Conservation (phyloP, 2,329 filamentous ascomycete species). For the Neofusicoccum ribis region DNA sequence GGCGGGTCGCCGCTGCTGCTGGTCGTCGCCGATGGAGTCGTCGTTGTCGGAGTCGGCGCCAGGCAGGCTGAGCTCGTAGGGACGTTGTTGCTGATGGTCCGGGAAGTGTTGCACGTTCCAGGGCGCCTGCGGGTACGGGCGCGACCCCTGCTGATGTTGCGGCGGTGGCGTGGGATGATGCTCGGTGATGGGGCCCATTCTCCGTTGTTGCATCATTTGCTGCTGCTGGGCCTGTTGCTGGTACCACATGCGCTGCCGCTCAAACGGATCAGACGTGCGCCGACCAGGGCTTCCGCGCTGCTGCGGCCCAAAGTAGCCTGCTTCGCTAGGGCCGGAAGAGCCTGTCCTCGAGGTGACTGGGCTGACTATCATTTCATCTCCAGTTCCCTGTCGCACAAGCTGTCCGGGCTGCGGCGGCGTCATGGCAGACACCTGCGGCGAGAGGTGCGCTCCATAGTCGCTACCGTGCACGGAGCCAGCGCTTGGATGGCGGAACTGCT, state of each 20-base stretch:
- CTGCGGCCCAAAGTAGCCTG: conserved; percentile 11
- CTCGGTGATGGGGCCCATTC: conserved; percentile 40
- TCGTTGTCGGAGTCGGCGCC: conserved; percentile 1
- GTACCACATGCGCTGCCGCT: conserved; percentile 25
- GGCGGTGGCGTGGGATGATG: not conserved
- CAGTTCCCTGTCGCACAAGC: not conserved
- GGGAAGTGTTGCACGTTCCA: not conserved
- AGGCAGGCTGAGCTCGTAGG: conserved; percentile 13
- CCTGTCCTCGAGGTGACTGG: not conserved
- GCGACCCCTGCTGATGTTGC: not conserved
- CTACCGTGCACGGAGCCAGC: not conserved
- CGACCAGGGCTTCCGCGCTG: conserved; percentile 17
- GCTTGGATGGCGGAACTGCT: conserved; percentile 2
- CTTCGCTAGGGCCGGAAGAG: not conserved
- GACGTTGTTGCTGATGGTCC: conserved; percentile 15
- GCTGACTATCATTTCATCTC: not conserved
- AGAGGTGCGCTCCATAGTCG: not conserved
- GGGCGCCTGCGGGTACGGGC: not conserved
- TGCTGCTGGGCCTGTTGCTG: conserved; percentile 16
- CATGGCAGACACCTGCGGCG: conserved; percentile 6
- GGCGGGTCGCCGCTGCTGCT: not conserved
- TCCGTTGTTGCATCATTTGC: conserved; percentile 20
- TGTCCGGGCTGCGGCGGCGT: not conserved
- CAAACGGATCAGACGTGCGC: conserved; percentile 2
- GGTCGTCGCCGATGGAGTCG: conserved; percentile 9